Evolutionary conservation across 1,284 basidiomycete species (phyloP), one percentile per base, ranked within the genome.

Genomic region (Pseudozyma tsukubaensis): DNA sequence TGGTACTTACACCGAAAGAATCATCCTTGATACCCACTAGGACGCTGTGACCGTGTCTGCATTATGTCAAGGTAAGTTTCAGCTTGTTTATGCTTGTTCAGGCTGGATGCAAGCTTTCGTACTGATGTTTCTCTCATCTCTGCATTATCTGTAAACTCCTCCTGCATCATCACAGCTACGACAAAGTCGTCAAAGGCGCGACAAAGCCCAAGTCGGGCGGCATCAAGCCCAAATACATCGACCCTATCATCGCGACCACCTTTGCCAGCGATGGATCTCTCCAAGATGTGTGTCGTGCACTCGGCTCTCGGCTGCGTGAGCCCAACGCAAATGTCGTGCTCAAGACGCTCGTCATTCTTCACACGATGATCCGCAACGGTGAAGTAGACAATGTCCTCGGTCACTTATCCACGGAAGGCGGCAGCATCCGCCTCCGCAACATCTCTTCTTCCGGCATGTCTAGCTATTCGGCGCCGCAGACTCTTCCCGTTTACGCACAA

Each of bases 351-450:
- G 91, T 99, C 80, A 93, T 97, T 7, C 87, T 98, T 19, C 96
- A 99, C 85, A 94, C 91, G 35, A 92, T 99, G 91, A 92, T 99
- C 82, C 90, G 95, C 34, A 93, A 94, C 67, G 95, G 94, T 16
- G 89, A 92, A 13, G 94, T 95, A 14, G 94, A 97, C 86, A 92
- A 94, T 78, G 90, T 98, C 8, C 89, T 98, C 36, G 88, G 89
- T 12, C 91, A 93, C 83, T 88, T 97, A 18, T 91, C 92, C 5
- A 59, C 68, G 11, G 79, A 82, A 18, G 51, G 60, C 35, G 93
- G 96, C 77, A 88, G 92, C 14, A 86, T 98, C 45, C 89, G 90
- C 59, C 87, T 97, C 53, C 88, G 89, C 62, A 92, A 93, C 79
- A 91, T 97, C 8, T 29, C 65, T 14, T 57, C 57, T 35, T 49